phyloP scores from a whole-genome alignment of 768 basidiomycete species.

The Lentinula raphanica region DNA sequence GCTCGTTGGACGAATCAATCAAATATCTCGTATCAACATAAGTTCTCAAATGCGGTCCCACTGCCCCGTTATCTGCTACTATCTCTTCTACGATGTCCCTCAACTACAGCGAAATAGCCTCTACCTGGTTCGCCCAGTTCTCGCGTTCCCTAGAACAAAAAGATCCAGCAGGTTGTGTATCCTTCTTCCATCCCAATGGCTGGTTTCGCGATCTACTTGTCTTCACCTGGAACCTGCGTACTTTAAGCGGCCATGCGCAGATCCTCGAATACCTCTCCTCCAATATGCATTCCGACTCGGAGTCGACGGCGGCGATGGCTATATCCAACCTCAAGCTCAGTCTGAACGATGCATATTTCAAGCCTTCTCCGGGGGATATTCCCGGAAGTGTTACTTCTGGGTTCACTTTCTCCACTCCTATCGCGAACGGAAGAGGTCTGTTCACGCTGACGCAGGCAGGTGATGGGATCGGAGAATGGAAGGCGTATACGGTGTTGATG shows the following conservation, averaged over 20 bases:
- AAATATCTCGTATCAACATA: too few relatives aligned
- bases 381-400: constrained; percentile 25
- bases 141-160: neutral
- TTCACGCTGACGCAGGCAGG: constrained; percentile 24
- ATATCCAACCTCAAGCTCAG: constrained; percentile 25
- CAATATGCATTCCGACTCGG: neutral
- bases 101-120: neutral
- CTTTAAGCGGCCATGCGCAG: constrained; percentile 27
- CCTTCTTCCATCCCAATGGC: constrained; percentile 28
- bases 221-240: constrained; percentile 38
- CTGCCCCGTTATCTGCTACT: too few relatives aligned
- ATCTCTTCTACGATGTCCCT: neutral
- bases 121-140: constrained; percentile 13
- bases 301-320: too few relatives aligned
- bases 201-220: constrained; percentile 38
- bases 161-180: constrained; percentile 16
- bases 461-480: constrained; percentile 24
- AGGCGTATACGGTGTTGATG: constrained; percentile 31
- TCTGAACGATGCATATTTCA: constrained; percentile 12
- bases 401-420: constrained; percentile 31
- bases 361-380: constrained; percentile 11
- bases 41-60: too few relatives aligned
- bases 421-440: constrained; percentile 28
- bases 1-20: too few relatives aligned
- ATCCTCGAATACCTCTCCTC: constrained; percentile 28